Percentiles rank a stretch among this genome's conserved stretches.
Evolutionary conservation across 495 filamentous ascomycete genomes (phyloP).

Genomic region (Cenococcum geophilum): DNA sequence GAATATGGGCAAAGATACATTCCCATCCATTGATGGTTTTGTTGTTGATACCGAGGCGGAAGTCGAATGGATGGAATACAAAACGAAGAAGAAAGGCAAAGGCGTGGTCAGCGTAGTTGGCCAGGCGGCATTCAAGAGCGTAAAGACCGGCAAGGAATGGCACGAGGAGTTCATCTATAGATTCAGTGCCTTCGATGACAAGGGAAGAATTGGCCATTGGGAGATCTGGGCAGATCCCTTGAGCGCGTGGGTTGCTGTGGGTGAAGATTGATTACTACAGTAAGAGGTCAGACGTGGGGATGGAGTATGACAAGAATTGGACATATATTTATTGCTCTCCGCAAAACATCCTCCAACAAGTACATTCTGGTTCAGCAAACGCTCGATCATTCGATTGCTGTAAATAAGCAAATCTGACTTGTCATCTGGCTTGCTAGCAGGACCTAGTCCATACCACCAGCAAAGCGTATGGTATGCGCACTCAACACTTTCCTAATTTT

Average conservation of each 20-base stretch:
- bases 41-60: slow-evolving; percentile 33
- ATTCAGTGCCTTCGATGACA: slow-evolving; percentile 40
- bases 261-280: neutral
- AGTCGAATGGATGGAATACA: neutral
- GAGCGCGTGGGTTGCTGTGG: slow-evolving; percentile 40
- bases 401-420: no score
- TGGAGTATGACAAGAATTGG: no score
- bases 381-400: no score
- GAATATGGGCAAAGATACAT: slow-evolving; percentile 27
- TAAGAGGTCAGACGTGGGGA: no score
- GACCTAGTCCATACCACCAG: no score
- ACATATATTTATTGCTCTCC: no score
- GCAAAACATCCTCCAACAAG: neutral
- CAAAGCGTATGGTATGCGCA: no score
- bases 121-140: slow-evolving; percentile 32
- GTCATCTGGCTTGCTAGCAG: no score
- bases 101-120: slow-evolving; percentile 37
- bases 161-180: slow-evolving; percentile 40
- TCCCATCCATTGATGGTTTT: slow-evolving; percentile 34
- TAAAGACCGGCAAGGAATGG: slow-evolving; percentile 39
- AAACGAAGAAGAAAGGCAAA: neutral
- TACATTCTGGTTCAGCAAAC: neutral
- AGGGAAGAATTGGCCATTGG: slow-evolving; percentile 40
- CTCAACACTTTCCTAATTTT: no score
- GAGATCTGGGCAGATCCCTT: slow-evolving; percentile 45